Base-by-base conservation (phyloP, 805 yeast genomes). In the Yarrowia sp. region DNA sequence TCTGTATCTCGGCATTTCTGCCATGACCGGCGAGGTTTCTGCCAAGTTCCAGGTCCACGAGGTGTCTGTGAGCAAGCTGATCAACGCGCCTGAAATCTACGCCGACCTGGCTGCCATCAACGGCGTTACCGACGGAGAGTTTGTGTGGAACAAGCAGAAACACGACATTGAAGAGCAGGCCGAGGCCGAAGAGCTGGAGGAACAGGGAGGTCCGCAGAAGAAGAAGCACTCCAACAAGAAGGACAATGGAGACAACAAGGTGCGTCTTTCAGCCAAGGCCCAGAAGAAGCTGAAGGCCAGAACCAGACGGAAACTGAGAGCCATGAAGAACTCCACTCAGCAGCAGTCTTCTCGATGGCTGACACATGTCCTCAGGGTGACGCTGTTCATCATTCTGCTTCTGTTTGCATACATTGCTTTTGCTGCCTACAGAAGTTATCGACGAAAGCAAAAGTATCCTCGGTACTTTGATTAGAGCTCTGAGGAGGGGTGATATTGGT, bases 91-190 rank as follows among this genome's bases (percentile, higher is more conserved):
- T 15, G 67, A 52, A 14, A 64, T 50, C 15, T 64, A 64, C 42
- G 60, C 47, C 2, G 58, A 64, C 17, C 20, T 64, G 47, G 67
- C 67, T 1, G 60, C 40, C 6, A 7, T 52, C 42, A 64, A 64
- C 17, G 49, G 44, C 2, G 67, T 64, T 8, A 30, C 39, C 40
- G 69, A 68, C 9, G 67, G 69, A 39, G 44, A 61, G 44, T 42
- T 46, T 15, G 49, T 64, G 9, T 70, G 71, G 33, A 71, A 71
- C 55, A 46, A 61, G 46, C 66, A 61, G 55, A 61, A 33, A 12
- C 46, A 46, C 20, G 66, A 61, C 3, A 61, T 61, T 7, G 55
- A 61, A 9, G 66, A 46, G n/a, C 66, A 46, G 46, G 66, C 66
- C 7, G 44, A 61, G 15, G 20, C 5, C 9, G 66, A 61, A 20